phyloP scores from a whole-genome alignment of 495 filamentous ascomycete genomes.

The Tuber aestivum region DNA sequence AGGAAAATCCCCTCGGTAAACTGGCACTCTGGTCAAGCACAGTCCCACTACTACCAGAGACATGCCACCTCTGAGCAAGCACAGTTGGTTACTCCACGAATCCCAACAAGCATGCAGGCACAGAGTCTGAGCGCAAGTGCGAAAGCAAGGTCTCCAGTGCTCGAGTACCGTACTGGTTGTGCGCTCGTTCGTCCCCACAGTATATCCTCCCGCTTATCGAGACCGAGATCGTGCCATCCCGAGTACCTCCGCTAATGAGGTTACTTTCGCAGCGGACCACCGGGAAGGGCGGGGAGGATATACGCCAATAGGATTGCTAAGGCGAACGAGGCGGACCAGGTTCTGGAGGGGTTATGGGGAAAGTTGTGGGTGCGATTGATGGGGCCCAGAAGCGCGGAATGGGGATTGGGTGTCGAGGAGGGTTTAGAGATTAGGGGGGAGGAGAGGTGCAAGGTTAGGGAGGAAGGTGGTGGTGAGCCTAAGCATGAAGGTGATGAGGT shows the following conservation, averaged over 20 bases:
- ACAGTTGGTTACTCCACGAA: constrained; percentile 56
- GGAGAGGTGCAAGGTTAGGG: neutral
- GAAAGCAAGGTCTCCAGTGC: constrained; percentile 44
- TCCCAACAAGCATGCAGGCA: constrained; percentile 50
- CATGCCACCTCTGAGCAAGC: constrained; percentile 51
- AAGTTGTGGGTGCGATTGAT: constrained; percentile 54
- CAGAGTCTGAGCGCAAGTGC: constrained; percentile 35
- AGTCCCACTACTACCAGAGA: constrained; percentile 44
- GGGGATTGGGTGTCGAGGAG: constrained; percentile 27
- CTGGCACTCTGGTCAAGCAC: constrained; percentile 51
- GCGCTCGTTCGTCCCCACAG: constrained; percentile 60
- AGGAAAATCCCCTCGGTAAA: constrained; percentile 52
- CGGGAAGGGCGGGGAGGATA: constrained; percentile 48
- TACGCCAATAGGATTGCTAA: constrained; percentile 52
- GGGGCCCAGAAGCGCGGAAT: constrained; percentile 48
- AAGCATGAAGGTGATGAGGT: neutral
- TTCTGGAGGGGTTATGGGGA: constrained; percentile 47
- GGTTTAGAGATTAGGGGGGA: constrained; percentile 24
- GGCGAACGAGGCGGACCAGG: constrained; percentile 49
- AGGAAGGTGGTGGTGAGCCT: neutral
- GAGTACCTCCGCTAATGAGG: constrained; percentile 43
- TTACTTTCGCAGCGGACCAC: constrained; percentile 49
- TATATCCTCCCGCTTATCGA: constrained; percentile 61
- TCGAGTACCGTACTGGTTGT: constrained; percentile 56
- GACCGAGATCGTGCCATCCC: constrained; percentile 54